Conservation (phyloP, 805 yeast species). For the Pichia paraexigua region DNA sequence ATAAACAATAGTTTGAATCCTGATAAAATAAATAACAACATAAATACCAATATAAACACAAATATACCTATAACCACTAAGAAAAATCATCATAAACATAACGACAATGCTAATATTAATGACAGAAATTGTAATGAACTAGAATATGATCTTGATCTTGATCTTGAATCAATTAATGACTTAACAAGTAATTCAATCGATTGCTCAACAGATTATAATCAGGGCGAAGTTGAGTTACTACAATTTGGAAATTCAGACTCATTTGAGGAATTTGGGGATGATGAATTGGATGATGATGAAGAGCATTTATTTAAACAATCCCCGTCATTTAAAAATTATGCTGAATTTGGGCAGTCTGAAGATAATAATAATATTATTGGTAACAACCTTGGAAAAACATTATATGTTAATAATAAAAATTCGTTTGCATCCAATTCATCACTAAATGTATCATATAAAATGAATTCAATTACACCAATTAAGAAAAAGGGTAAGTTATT, state of each 20-base stretch:
- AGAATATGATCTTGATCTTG: neutral
- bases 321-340: neutral
- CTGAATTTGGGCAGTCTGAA: neutral
- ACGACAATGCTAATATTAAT: neutral
- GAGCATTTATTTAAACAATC: neutral
- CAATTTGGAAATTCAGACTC: constrained; percentile 26
- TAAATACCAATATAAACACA: neutral
- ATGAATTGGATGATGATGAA: constrained; percentile 14
- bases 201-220: constrained; percentile 15
- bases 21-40: neutral
- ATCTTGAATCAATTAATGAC: neutral
- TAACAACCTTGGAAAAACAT: neutral
- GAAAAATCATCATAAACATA: neutral
- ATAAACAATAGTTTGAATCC: neutral
- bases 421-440: constrained; percentile 16
- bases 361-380: neutral
- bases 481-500: neutral
- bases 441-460: constrained; percentile 24
- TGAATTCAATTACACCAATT: constrained; percentile 13
- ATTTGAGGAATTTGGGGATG: constrained; percentile 13
- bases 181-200: constrained; percentile 8
- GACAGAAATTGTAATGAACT: neutral
- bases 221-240: constrained; percentile 22
- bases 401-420: neutral
- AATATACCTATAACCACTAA: neutral